phyloP scores from a whole-genome alignment of 2,329 filamentous ascomycete genomes.

The Aspergillus persii region DNA sequence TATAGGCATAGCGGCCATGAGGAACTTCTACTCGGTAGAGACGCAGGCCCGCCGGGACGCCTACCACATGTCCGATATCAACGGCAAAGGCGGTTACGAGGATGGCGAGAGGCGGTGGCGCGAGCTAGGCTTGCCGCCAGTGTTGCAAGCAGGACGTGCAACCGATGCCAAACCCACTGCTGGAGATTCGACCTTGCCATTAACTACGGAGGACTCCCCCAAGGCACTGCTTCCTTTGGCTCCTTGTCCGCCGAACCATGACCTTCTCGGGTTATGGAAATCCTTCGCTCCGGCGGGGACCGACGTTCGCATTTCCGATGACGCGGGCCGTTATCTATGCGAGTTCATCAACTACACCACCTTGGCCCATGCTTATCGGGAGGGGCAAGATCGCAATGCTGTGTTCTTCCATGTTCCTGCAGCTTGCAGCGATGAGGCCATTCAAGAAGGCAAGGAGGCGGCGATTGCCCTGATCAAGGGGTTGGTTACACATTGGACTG shows the following conservation, averaged over 20 bases:
- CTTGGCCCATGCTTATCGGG: constrained; percentile 46
- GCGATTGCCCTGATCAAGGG: constrained; percentile 44
- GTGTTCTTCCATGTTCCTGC: constrained; percentile 73
- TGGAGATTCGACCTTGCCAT: neutral
- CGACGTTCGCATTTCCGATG: constrained; percentile 59
- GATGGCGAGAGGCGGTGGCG: constrained; percentile 54
- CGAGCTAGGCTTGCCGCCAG: constrained; percentile 47
- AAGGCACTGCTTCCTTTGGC: constrained; percentile 4
- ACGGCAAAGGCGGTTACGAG: constrained; percentile 48
- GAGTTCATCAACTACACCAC: constrained; percentile 77
- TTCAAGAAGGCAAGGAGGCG: constrained; percentile 40
- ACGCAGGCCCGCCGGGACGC: constrained; percentile 67
- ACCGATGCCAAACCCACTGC: neutral
- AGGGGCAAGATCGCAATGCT: constrained; percentile 45
- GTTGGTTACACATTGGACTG: constrained; percentile 42
- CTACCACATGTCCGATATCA: constrained; percentile 69
- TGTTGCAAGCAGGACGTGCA: constrained; percentile 52
- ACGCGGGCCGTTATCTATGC: constrained; percentile 72
- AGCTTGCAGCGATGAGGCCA: constrained; percentile 49
- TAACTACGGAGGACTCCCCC: neutral
- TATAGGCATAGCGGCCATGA: constrained; percentile 72
- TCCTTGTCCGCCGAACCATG: constrained; percentile 32
- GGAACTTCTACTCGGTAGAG: constrained; percentile 68
- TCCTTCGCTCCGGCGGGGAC: constrained; percentile 27
- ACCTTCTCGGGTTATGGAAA: constrained; percentile 37